phyloP scores from a whole-genome alignment of 805 yeast genomes.

The Wickerhamia fluorescens region DNA sequence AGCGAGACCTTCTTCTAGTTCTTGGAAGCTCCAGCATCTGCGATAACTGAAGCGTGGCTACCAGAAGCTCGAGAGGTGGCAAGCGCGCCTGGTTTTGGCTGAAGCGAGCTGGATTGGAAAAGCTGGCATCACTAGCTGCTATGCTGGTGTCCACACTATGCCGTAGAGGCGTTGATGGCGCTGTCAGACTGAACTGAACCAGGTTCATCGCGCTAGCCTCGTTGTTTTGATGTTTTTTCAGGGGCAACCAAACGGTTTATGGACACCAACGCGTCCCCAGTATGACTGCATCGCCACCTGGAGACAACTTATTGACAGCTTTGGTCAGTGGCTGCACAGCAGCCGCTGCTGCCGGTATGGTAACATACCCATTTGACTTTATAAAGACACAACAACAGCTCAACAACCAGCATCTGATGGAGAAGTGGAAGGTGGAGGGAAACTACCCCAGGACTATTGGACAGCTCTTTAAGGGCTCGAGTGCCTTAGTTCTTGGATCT shows the following conservation, averaged over 20 bases:
- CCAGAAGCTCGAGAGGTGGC: slow-evolving; percentile 17
- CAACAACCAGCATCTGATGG: slow-evolving; percentile 35
- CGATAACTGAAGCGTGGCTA: slow-evolving; percentile 8
- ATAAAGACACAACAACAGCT: slow-evolving; percentile 60
- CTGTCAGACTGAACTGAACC: too few species aligned
- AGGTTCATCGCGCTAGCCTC: too few species aligned
- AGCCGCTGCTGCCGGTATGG: slow-evolving; percentile 52
- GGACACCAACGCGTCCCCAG: too few species aligned
- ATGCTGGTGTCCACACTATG: too few species aligned
- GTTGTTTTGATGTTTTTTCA: too few species aligned
- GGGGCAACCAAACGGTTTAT: too few species aligned
- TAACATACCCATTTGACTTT: slow-evolving; percentile 68
- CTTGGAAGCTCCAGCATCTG: too few species aligned
- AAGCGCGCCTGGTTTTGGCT: too few species aligned
- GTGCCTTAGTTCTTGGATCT: slow-evolving; percentile 70
- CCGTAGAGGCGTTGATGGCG: too few species aligned
- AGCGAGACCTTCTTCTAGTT: slow-evolving; percentile 1
- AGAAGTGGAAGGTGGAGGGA: slow-evolving; percentile 27
- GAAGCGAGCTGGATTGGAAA: too few species aligned
- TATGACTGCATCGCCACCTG: not conserved
- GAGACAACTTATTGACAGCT: slow-evolving; percentile 45
- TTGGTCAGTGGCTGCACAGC: slow-evolving; percentile 56
- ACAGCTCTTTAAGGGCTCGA: slow-evolving; percentile 51
- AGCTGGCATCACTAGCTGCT: too few species aligned
- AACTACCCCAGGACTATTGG: slow-evolving; percentile 25